Base-by-base conservation (phyloP, 306 rosid species). In the Gillenia trifoliata region DNA sequence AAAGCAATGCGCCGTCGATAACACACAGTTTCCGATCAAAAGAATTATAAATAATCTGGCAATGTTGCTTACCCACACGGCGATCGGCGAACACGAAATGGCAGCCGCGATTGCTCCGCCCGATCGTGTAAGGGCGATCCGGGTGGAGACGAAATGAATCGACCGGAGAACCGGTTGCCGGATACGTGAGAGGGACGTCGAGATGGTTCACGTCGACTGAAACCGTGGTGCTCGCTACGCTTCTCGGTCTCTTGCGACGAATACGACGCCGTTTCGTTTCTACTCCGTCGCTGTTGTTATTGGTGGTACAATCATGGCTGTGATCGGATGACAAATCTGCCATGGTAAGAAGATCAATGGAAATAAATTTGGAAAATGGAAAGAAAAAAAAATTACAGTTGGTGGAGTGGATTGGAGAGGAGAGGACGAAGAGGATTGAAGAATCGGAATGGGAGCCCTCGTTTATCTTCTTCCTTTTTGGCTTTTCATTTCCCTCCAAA, bases 41-140 rank as follows among this genome's bases (percentile, higher is more conserved):
- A 69, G 77, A 80, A 59, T 90, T 92, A 36, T 82, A 87, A 65
- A 86, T 50, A 64, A 91, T 50, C 77, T 87, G 94, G 69, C 94
- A 91, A 67, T 91, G 94, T 15, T 71, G 85, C 66, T 85, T 81
- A 66, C 97, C 83, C 7, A 91, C 91, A 19, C 87, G 87, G 68
- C 86, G 89, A 73, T 91, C 85, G 23, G 54, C 69, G 83, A 85
- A 83, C 74, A 91, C 77, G 57, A 89, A 83, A 4, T 74, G 63
- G 16, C 89, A 91, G 64, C 56, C 16, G 50, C 77, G 77, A 29
- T 38, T 12, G 13, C 81, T 64, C 30, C 97, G 90, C 29, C 97
- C 94, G 63, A 89, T 89, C 19, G 82, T 61, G 78, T 83, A 91
- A 10, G 83, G 90, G 23, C 41, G 75, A 67, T 80, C 86, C 52